Percentiles rank a stretch among this genome's conserved stretches.
These are phyloP conservation scores for Gracilariopsis chorda DNA, from an alignment of 23 red algal species.

Conservation along the genomic window DNA sequence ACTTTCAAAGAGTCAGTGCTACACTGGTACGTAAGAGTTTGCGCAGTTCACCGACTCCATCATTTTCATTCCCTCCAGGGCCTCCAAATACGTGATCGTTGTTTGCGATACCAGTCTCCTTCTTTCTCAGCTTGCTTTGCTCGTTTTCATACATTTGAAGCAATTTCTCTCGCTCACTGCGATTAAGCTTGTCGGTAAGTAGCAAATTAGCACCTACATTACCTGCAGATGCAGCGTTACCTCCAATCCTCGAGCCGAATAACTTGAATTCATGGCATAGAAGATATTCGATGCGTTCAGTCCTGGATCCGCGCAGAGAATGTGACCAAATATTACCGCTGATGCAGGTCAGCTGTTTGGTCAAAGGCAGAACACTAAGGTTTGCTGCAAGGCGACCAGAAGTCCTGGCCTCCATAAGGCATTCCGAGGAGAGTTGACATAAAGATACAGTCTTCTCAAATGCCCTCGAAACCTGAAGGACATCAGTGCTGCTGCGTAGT, in stretches of 20 bases:
- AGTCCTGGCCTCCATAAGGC: slow-evolving; percentile 40
- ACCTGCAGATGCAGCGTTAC: not conserved
- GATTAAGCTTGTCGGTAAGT: slow-evolving; percentile 78
- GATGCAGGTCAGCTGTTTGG: slow-evolving; percentile 68
- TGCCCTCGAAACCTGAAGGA: slow-evolving; percentile 6
- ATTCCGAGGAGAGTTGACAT: not conserved
- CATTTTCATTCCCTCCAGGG: not conserved
- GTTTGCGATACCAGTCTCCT: too few species aligned
- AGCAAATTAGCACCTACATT: slow-evolving; percentile 49
- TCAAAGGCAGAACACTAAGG: slow-evolving; percentile 69
- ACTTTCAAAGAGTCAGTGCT: too few species aligned
- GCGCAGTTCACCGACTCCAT: not conserved
- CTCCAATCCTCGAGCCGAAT: not conserved
- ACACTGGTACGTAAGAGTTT: too few species aligned
- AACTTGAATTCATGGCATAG: slow-evolving; percentile 76
- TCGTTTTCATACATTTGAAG: too few species aligned
- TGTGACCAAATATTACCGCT: slow-evolving; percentile 84
- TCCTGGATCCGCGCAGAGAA: slow-evolving; percentile 60
- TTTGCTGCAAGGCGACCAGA: slow-evolving; percentile 43
- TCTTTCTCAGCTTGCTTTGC: too few species aligned
- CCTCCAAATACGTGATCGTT: too few species aligned
- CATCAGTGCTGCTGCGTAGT: slow-evolving; percentile 9
- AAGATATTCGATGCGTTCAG: slow-evolving; percentile 87
- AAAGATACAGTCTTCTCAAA: slow-evolving; percentile 17
- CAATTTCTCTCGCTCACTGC: not conserved